A percentile compares a stretch with the other conserved stretches of the same genome.
These are phyloP conservation scores for Boletus edulis DNA, from an alignment of 768 basidiomycete species.

Conservation along the genomic window DNA sequence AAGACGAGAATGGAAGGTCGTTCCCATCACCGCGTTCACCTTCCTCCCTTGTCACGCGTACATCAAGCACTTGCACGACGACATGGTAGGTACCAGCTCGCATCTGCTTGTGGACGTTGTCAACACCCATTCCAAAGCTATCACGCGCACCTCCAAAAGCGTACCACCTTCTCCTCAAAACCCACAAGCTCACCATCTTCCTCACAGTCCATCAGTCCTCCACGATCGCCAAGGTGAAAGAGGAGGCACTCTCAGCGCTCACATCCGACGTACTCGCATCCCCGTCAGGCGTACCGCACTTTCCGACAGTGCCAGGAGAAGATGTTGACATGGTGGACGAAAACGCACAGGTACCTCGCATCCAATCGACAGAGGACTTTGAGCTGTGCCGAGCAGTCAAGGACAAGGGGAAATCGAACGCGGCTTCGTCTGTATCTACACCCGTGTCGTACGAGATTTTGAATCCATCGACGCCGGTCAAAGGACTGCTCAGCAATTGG, in stretches of 20 bases:
- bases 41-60: not conserved
- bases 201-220: conserved; percentile 53
- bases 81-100: conserved; percentile 19
- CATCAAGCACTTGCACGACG: not conserved
- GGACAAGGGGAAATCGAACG: conserved; percentile 48
- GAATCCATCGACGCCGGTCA: conserved; percentile 40
- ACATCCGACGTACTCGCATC: conserved; percentile 40
- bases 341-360: conserved; percentile 31
- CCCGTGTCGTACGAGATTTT: conserved; percentile 48
- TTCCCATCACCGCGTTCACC: conserved; percentile 17
- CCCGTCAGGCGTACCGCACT: conserved; percentile 26
- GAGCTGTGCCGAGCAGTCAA: conserved; percentile 58
- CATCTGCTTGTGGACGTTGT: not conserved
- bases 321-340: conserved; percentile 22
- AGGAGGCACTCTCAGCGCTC: conserved; percentile 62
- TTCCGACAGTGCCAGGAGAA: conserved; percentile 31
- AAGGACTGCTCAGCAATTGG: conserved; percentile 58
- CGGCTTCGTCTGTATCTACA: conserved; percentile 11
- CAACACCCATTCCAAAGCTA: conserved; percentile 36
- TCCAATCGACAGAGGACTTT: conserved; percentile 48
- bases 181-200: conserved; percentile 68
- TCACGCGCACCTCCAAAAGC: conserved; percentile 55
- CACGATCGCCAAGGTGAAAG: conserved; percentile 58
- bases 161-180: conserved; percentile 68
- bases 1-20: conserved; percentile 21